Percentiles rank a stretch among this genome's conserved stretches.
phyloP scores from a whole-genome alignment of 2,329 filamentous ascomycete species.

The Pestalotiopsis fici region DNA sequence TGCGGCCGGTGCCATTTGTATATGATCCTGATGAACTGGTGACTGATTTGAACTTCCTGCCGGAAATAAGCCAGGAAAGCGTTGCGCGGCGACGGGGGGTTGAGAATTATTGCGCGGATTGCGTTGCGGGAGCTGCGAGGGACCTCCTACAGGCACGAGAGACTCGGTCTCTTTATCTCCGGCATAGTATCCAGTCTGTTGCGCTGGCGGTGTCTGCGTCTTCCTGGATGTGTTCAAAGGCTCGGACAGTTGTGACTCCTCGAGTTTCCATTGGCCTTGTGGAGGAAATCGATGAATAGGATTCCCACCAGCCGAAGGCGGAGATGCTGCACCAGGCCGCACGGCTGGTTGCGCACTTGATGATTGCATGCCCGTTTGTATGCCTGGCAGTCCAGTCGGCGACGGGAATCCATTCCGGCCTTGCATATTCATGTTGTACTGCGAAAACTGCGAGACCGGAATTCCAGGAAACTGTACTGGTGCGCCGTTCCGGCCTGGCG shows the following conservation, averaged over 20 bases:
- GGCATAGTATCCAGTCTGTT: conserved; percentile 34
- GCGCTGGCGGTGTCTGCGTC: conserved; percentile 30
- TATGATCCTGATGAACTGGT: conserved; percentile 18
- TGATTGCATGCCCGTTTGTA: conserved; percentile 15
- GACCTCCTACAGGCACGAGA: conserved; percentile 14
- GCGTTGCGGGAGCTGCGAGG: conserved; percentile 20
- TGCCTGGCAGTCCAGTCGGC: conserved; percentile 23
- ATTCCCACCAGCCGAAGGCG: conserved; percentile 27
- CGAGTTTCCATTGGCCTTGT: conserved; percentile 51
- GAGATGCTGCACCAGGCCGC: conserved; percentile 11
- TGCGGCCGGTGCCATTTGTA: conserved; percentile 9
- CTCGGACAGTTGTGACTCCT: conserved; percentile 55
- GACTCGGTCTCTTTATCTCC: conserved; percentile 54
- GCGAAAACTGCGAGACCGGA: conserved; percentile 9
- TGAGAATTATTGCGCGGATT: conserved; percentile 27
- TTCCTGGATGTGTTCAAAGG: conserved; percentile 44
- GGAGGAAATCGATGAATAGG: conserved; percentile 42
- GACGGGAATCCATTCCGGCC: conserved; percentile 14
- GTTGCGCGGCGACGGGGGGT: conserved; percentile 52
- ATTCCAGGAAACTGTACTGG: conserved; percentile 3
- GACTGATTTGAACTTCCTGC: conserved; percentile 17
- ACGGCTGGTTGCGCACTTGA: conserved; percentile 20
- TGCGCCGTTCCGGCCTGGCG: neutral
- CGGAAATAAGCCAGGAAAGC: conserved; percentile 50
- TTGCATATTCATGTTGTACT: conserved; percentile 15